phyloP scores from a whole-genome alignment of 179 eudicot genomes.

The Beta corolliflora region DNA sequence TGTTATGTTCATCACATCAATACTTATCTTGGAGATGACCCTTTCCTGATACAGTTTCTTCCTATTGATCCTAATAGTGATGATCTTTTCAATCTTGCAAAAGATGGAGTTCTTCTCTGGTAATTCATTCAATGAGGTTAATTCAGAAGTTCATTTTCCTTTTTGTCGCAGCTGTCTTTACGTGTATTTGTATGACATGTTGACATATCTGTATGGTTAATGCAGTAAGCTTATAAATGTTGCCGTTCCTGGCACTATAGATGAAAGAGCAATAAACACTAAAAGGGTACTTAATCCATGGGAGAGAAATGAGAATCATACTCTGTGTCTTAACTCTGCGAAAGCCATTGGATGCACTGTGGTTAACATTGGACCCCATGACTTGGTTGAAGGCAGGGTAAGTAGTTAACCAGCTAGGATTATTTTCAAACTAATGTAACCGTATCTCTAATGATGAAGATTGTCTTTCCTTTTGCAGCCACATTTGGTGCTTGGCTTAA shows the following conservation, averaged over 20 bases:
- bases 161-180: background rate
- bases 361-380: constrained; percentile 86
- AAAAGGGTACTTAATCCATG: constrained; percentile 73
- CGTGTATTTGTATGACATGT: background rate
- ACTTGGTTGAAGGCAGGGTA: constrained; percentile 87
- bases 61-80: constrained; percentile 64
- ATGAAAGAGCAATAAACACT: constrained; percentile 78
- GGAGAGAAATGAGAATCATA: constrained; percentile 91
- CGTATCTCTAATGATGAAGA: background rate
- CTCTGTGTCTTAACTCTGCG: constrained; percentile 85
- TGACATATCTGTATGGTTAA: constrained; percentile 23
- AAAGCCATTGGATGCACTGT: constrained; percentile 92
- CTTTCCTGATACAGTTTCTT: constrained; percentile 74
- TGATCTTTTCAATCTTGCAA: constrained; percentile 69
- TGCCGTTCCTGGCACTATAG: constrained; percentile 78
- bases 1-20: constrained; percentile 80
- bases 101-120: constrained; percentile 90
- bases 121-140: constrained; percentile 30
- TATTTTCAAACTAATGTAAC: background rate
- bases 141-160: background rate
- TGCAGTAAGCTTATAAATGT: constrained; percentile 88
- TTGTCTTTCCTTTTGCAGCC: constrained; percentile 51
- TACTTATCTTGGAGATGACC: constrained; percentile 80
- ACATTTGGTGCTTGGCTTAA: constrained; percentile 77
- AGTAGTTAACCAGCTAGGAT: constrained; percentile 27